Evolutionary conservation across 176 grass and related monocot species (phyloP), one percentile per base, ranked within the genome.

Genomic region (Poa pratensis): DNA sequence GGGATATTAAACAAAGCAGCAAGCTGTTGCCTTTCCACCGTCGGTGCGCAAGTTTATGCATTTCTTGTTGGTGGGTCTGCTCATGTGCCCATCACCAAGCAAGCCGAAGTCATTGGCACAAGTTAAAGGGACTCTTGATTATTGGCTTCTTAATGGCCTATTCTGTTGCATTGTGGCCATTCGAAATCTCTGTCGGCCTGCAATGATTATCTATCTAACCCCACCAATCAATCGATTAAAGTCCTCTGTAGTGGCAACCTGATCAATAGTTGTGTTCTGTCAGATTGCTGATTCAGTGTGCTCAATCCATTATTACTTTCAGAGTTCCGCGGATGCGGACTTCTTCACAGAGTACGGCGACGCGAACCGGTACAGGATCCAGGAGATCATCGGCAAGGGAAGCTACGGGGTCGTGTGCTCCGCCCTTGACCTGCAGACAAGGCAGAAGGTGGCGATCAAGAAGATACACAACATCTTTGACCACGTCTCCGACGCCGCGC

Each of bases 371-470:
- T 99, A 99, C 91, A 99, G 90, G 86, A 99, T 99, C 85, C 93
- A 96, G 78, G 90, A 99, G 74, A 90, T 99, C 82, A 89, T 99
- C 64, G 96, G 96, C 24, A 99, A 99, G 75, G 96, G 96, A 69
- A 99, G 96, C 83, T 99, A 99, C 63, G 96, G 96, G 51, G 93
- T 99, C 16, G 96, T 99, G 27, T 99, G 93, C 75, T 99, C 96
- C 10, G 96, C 96, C 53, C 90, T 96, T 34, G 96, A 99, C 75
- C 78, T 94, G 53, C 91, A 94, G 42, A 94, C 91, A 2, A 82
- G 91, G 45, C 93, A 96, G 77, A 99, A 92, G 43, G 96, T 99
- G 49, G 96, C 96, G 18, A 99, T 99, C 80, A 99, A 99, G 88
- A 99, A 99, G 82, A 95, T 99, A 76, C 93, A 92, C 65, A 92